Evolutionary conservation across 169 alveolate genomes (phyloP), one percentile per base, ranked within the genome.

Genomic region (Plasmodium relictum): DNA sequence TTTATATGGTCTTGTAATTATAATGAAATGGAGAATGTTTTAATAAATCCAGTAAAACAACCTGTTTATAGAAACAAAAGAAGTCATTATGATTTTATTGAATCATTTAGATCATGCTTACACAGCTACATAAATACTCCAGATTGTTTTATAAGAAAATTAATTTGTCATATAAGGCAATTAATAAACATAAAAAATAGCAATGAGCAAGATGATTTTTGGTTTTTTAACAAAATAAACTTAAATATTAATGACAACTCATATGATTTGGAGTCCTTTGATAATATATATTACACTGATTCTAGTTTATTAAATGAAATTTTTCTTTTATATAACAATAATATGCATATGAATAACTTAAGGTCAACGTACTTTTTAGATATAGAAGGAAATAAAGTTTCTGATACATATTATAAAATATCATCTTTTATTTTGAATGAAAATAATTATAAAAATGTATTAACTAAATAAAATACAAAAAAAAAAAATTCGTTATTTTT

Each of bases 51-150:
- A 1, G 18, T 14, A 4, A 92, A 90, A 63, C 89, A 73, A 31
- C 96, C 96, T 12, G 61, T 52, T 9, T 94, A 94, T 72, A 45
- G 96, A 42, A 61, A 73, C 14, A 88, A 87, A 16, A 93, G 96
- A 48, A 76, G 39, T 9, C 96, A 94, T 62, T 50, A 56, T 8
- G 73, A 73, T 16, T 94, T 94, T 58, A 7, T 94, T n/a, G n/a
- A 42, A 45, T 63, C 92, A 5, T 5, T 87, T 18, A 44, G 26
- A 45, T 59, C 50, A 68, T 83, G 91, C 24, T 50, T 83, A 68
- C 80, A 71, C 5, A 41, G 59, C 12, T 18, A 16, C 66, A 48
- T 69, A 45, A 9, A 68, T 12, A 83, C 65, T 8, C 72, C 68
- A 6, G 42, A 41, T 59, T n/a, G n/a, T 0, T 68, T 83, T 39